Percentiles rank a stretch among this genome's conserved stretches.
phyloP scores from a whole-genome alignment of 306 rosid genomes.

The Quercus gilva region DNA sequence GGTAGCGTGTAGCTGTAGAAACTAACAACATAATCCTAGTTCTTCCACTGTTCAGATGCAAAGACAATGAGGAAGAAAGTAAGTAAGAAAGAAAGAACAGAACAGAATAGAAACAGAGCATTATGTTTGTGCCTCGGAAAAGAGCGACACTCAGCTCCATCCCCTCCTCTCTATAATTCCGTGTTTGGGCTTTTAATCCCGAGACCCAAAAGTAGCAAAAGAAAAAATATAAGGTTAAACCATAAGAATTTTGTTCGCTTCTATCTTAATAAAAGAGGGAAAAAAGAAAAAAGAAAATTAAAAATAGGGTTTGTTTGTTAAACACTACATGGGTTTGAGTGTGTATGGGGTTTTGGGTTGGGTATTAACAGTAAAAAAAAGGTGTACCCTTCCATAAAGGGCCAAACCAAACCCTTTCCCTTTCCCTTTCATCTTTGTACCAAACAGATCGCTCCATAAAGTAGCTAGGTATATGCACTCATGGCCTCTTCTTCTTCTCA shows the following conservation, averaged over 20 bases:
- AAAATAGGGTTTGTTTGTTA: neutral
- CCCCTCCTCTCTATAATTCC: neutral
- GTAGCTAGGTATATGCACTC: constrained; percentile 19
- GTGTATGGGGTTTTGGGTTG: constrained; percentile 21
- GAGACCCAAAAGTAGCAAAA: constrained; percentile 6
- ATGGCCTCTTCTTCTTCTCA: constrained; percentile 48
- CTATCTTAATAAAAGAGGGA: neutral
- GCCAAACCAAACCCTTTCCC: constrained; percentile 28
- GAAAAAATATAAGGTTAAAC: neutral
- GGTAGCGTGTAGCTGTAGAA: constrained; percentile 33
- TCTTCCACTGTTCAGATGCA: constrained; percentile 30
- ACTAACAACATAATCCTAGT: constrained; percentile 3
- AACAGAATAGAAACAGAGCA: constrained; percentile 7
- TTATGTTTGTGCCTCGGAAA: constrained; percentile 41
- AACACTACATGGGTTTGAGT: neutral
- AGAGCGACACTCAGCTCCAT: constrained; percentile 32
- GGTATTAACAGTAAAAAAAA: constrained; percentile 20
- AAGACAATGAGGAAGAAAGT: constrained; percentile 20
- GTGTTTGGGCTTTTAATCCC: constrained; percentile 17
- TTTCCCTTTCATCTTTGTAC: constrained; percentile 16
- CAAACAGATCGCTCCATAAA: constrained; percentile 29
- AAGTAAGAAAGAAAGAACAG: constrained; percentile 1
- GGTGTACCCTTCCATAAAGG: constrained; percentile 39
- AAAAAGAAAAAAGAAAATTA: neutral
- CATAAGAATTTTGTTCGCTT: neutral